Evolutionary conservation across 2,329 filamentous ascomycete species (phyloP), one percentile per base, ranked within the genome.

Genomic region (Stachybotrys echinatus): DNA sequence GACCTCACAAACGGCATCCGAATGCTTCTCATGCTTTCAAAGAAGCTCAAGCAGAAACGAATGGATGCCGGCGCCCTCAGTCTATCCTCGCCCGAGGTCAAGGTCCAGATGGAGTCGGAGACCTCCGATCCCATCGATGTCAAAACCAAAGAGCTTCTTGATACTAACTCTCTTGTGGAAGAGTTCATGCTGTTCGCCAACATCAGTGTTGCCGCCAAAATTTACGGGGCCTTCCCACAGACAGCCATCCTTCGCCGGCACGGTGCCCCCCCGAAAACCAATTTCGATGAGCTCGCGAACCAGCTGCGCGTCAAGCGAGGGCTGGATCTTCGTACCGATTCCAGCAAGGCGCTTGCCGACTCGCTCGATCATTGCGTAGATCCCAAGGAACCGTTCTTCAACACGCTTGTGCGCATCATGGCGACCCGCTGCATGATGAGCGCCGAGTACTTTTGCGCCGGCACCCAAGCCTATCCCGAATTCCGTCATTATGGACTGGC

Each of bases 181-280:
- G 94, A 99, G 66, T 97, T 99, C 77, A 99, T 99, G 94, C 77
- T 99, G 64, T 88, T 97, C 66, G 95, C 94, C 76, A 99, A 99
- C 72, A 91, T 90, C 63, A 92, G 87, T 58, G 95, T 99, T 23
- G 94, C 92, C 6, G 81, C 84, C 57, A 92, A 90, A 68, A 95
- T 95, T 64, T 90, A 95, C 72, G 81, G 88, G 45, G 85, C 91
- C 3, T 97, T 96, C 70, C 92, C 94, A 0, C 92, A 99, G 69
- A 97, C 92, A 0, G 94, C 94, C 45, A 85, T 99, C 60, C 83
- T 99, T 17, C 89, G 92, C 54, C 88, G 94, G 51, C 94, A 99
- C 77, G 91, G 81, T 18, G 85, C 92, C 14, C 94, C 95, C 4
- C 94, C 94, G 7, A 92, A 92, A 64, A 91, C 90, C 58, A 97